Percentiles rank a stretch among this genome's conserved stretches.
These are phyloP conservation scores for Onygenales sp. DNA, from an alignment of 2,329 filamentous ascomycete genomes.

Conservation along the genomic window DNA sequence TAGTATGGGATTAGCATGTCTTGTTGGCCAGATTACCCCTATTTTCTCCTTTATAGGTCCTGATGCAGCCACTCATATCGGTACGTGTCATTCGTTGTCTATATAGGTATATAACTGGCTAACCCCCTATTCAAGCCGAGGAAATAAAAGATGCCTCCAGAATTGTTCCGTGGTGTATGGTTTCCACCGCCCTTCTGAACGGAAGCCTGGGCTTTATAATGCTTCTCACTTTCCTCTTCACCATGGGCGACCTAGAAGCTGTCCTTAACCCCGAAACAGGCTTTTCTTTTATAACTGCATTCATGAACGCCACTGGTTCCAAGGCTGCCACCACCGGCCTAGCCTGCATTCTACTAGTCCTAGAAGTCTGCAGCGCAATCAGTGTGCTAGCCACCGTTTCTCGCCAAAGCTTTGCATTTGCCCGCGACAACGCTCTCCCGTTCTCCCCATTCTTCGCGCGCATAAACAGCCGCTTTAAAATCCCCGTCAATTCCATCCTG, in stretches of 20 bases:
- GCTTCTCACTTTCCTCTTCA: slow-evolving; percentile 30
- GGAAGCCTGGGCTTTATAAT: slow-evolving; percentile 27
- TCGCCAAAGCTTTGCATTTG: slow-evolving; percentile 30
- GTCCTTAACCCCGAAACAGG: slow-evolving; percentile 19
- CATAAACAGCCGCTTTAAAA: slow-evolving; percentile 14
- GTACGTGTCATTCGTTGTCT: slow-evolving; percentile 7
- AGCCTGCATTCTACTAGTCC: slow-evolving; percentile 18
- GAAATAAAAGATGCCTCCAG: slow-evolving; percentile 29
- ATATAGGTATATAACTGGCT: not conserved
- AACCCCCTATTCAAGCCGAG: slow-evolving; percentile 20
- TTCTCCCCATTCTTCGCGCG: slow-evolving; percentile 37
- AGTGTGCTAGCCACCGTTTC: slow-evolving; percentile 26
- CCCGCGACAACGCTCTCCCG: slow-evolving; percentile 46
- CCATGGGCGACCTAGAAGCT: slow-evolving; percentile 23
- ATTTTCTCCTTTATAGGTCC: slow-evolving; percentile 27
- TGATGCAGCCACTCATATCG: slow-evolving; percentile 30
- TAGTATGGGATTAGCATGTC: slow-evolving; percentile 33
- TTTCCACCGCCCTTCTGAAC: slow-evolving; percentile 28
- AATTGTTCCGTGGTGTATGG: slow-evolving; percentile 27
- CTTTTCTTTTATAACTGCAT: slow-evolving; percentile 27
- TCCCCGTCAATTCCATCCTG: slow-evolving; percentile 19
- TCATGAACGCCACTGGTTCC: slow-evolving; percentile 21
- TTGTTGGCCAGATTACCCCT: slow-evolving; percentile 25
- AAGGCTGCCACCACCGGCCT: slow-evolving; percentile 18
- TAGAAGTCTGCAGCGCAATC: slow-evolving; percentile 22